Conservation (phyloP, 768 basidiomycete species). For the Exidia glandulosa region DNA sequence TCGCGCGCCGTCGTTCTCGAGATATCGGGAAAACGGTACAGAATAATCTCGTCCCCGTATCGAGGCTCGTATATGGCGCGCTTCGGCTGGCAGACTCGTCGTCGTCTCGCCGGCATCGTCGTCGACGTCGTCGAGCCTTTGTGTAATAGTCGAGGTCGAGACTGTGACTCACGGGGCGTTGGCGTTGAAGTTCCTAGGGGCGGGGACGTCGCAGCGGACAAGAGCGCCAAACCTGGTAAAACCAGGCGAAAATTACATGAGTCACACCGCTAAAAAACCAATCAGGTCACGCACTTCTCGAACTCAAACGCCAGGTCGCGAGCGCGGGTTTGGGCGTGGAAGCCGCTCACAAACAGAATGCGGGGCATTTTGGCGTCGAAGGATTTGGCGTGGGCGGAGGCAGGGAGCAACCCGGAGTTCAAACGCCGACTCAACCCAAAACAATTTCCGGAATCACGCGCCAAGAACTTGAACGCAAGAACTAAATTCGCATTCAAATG, state of each 20-base stretch:
- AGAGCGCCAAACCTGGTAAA: slow-evolving; percentile 62
- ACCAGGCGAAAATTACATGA: slow-evolving; percentile 3
- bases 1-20: background rate
- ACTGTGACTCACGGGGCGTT: slow-evolving; percentile 64
- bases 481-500: no score
- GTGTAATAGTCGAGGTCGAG: background rate
- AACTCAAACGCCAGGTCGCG: slow-evolving; percentile 80
- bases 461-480: no score
- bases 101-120: no score
- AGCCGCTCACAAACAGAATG: slow-evolving; percentile 80
- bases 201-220: slow-evolving; percentile 83
- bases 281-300: slow-evolving; percentile 47
- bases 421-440: no score
- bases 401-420: no score
- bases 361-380: slow-evolving; percentile 42
- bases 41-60: background rate
- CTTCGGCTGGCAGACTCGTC: no score
- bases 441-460: no score
- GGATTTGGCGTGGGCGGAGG: no score
- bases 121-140: background rate
- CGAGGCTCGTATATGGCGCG: background rate
- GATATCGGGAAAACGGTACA: background rate
- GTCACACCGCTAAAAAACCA: background rate
- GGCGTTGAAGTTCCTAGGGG: slow-evolving; percentile 67
- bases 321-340: slow-evolving; percentile 72